Conservation (phyloP, 2,329 filamentous ascomycete genomes). For the Aspergillus oerlinghausenensis region DNA sequence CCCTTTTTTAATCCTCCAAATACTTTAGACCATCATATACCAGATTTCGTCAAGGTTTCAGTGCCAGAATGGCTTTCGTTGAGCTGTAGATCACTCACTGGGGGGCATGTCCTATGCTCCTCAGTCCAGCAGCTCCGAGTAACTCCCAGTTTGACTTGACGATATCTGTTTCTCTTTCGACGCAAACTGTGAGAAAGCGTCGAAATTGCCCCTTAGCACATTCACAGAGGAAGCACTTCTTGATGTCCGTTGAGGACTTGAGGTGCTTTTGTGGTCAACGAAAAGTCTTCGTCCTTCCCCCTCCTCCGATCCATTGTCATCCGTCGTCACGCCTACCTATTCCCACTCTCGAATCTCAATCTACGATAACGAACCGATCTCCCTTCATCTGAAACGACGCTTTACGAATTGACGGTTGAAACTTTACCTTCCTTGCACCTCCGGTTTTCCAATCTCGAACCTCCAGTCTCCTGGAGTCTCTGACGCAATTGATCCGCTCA, state of each 20-base stretch:
- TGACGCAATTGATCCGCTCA: constrained; percentile 19
- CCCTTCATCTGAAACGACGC: constrained; percentile 5
- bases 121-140: constrained; percentile 86
- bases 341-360: constrained; percentile 1
- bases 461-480: constrained; percentile 5
- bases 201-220: constrained; percentile 56
- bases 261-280: constrained; percentile 31
- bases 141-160: constrained; percentile 48
- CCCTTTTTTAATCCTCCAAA: constrained; percentile 4
- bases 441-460: not conserved
- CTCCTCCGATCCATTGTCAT: constrained; percentile 11
- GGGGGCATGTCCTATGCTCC: constrained; percentile 62
- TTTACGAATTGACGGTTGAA: constrained; percentile 14
- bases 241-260: constrained; percentile 29
- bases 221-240: constrained; percentile 36
- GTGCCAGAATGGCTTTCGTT: constrained; percentile 71
- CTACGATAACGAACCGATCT: constrained; percentile 8
- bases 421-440: constrained; percentile 4
- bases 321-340: constrained; percentile 9
- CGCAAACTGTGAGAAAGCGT: constrained; percentile 42
- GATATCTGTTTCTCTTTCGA: constrained; percentile 54
- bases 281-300: constrained; percentile 10
- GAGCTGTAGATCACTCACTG: constrained; percentile 88
- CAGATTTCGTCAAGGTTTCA: constrained; percentile 68
- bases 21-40: constrained; percentile 16